Evolutionary conservation across 2,329 filamentous ascomycete genomes (phyloP), one percentile per base, ranked within the genome.

Genomic region (Pseudogymnoascus sp.): DNA sequence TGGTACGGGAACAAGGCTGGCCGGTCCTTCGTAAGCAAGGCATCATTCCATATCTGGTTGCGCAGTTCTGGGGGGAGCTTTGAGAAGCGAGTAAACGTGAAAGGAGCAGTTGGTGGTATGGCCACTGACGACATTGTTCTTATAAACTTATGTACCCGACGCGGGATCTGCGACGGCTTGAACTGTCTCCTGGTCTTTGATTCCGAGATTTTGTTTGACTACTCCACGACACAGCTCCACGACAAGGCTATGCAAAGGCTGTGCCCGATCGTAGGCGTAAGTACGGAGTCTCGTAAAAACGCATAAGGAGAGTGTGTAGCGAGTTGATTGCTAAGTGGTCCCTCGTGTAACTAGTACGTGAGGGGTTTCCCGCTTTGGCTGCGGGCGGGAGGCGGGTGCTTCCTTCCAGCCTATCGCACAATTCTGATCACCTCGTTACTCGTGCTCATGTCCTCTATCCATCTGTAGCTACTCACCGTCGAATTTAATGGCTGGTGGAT

Each of bases 401-500:
- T 31, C 28, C 7, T 31, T 31, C 28, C 28, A 31, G 28, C 28
- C 28, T 31, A 31, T 31, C 28, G 28, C 28, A 31, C 28, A 31
- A 31, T 31, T 31, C 28, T 7, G 28, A 31, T 31, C 28, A 31
- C 28, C 28, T 31, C 8, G 28, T 31, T 31, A 31, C 28, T 31
- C 16, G 16, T 21, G 50, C 28, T 33, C 33, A 33, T 56, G 28
- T 33, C 50, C 28, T 3, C 18, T 33, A 56, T 33, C 28, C 50
- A 28, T 56, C 28, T 56, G 50, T 33, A 56, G 50, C 50, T 28
- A 28, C 28, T 56, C 47, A 56, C 33, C 50, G 50, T 56, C 28
- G 50, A 56, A 28, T 56, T 33, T 56, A 56, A 56, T 33, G 50
- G n/a, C 16, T 33, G 33, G 50, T 56, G 50, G 50, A 56, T 33